phyloP scores from a whole-genome alignment of 164 flowering plant genomes.

The Vitis riparia region DNA sequence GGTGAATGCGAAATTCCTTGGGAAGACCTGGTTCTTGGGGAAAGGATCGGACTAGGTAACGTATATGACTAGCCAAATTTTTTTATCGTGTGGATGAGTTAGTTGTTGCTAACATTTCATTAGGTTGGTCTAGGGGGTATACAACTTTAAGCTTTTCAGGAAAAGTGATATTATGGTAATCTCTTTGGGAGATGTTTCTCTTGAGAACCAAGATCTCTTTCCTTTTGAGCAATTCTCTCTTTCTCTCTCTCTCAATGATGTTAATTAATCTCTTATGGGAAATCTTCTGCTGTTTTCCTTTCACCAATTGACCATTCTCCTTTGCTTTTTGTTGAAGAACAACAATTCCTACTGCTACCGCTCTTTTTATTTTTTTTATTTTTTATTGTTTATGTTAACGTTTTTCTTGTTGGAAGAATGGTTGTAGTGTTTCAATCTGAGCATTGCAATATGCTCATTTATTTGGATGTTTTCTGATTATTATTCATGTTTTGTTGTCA shows the following conservation, averaged over 20 bases:
- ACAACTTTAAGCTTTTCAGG: no score
- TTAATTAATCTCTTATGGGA: no score
- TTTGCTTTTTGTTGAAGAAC: no score
- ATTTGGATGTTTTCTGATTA: conserved; percentile 1
- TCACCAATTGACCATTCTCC: no score
- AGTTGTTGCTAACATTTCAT: not conserved
- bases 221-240: not conserved
- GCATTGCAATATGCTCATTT: not conserved
- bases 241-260: not conserved
- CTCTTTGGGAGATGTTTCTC: not conserved
- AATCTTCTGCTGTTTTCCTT: no score
- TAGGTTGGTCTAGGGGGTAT: not conserved
- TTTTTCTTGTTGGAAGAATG: no score
- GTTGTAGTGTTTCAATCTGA: not conserved
- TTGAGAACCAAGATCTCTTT: not conserved
- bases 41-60: conserved; percentile 97
- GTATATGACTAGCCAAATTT: not conserved
- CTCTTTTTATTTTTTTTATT: no score
- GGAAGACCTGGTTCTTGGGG: conserved; percentile 94
- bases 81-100: not conserved
- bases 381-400: no score
- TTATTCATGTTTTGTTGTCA: conserved; percentile 3
- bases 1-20: conserved; percentile 89
- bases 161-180: not conserved
- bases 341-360: no score